Percentiles rank a stretch among this genome's conserved stretches.
These are phyloP conservation scores for Penicillium occitanis DNA, from an alignment of 2,329 filamentous ascomycete species.

Conservation along the genomic window DNA sequence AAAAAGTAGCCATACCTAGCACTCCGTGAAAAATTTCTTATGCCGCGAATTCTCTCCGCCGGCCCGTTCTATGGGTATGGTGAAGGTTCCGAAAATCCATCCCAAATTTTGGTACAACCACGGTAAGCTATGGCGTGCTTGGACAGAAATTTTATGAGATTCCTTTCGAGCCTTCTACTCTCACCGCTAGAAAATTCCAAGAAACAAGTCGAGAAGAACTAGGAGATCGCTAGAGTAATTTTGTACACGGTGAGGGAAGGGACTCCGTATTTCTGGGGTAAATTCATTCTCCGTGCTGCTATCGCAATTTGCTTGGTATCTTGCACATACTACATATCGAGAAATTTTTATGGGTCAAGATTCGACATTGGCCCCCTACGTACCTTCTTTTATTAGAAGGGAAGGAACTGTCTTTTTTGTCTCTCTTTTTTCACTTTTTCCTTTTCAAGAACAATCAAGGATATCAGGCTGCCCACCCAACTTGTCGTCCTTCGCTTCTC, in stretches of 20 bases:
- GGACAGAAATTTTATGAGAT: conserved; percentile 3
- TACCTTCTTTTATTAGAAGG: not conserved
- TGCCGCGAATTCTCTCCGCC: not conserved
- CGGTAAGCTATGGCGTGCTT: conserved; percentile 10
- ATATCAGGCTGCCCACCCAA: not conserved
- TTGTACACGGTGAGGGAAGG: not conserved
- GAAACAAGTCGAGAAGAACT: not conserved
- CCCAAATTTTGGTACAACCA: conserved; percentile 3
- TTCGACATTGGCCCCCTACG: conserved; percentile 4
- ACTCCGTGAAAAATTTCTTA: not conserved
- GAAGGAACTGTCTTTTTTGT: not conserved
- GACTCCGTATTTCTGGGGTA: not conserved
- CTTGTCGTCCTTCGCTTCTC: not conserved
- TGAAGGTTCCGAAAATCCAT: not conserved
- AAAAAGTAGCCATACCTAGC: not conserved
- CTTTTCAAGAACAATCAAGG: not conserved
- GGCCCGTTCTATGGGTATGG: not conserved
- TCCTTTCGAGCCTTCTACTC: not conserved
- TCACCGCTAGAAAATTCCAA: not conserved
- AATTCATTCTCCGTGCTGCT: not conserved
- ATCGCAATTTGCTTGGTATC: conserved; percentile 16
- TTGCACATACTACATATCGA: not conserved
- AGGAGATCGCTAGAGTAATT: not conserved
- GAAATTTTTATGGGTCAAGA: conserved; percentile 9
- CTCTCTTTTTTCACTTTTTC: not conserved